Base-by-base conservation (phyloP, 257 asterid genomes). In the Leonotis leonurus region DNA sequence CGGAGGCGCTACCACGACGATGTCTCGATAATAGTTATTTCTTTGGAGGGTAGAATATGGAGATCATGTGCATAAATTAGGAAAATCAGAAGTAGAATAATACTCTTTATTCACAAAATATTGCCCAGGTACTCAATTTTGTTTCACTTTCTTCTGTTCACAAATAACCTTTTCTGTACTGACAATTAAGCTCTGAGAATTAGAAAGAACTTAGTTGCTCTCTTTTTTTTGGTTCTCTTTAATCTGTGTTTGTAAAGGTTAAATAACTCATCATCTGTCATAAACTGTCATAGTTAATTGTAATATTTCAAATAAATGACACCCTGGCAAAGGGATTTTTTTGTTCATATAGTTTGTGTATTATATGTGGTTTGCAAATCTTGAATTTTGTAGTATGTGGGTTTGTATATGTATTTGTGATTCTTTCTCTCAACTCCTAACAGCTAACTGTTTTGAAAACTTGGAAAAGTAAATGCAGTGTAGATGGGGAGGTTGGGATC, bases 41-140 rank as follows among this genome's bases (percentile, higher is more conserved):
- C 99, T 11, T 76, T 92, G 88, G 97, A 92, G 71, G 99, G 99
- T 32, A 84, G 99, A 67, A 92, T 92, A 72, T 92, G 97, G 99
- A 83, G 88, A 80, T 89, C 97, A 30, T 83, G 87, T 81, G 95
- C 88, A 78, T 92, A 80, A 69, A 43, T 67, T 32, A 56, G 62
- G 80, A 50, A 36, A 55, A 65, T 52, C 48, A 14, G 16, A 58
- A 69, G 67, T 55, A 46, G 67, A 69, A 68, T 55, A 72, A 56
- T 54, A 24, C 48, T 51, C 41, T 35, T 54, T 43, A 48, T 71
- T 69, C 25, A 36, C 32, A 61, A n/a, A n/a, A 61, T 54, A 37
- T 21, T 20, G 37, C 27, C 48, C 24, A 50, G 61, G 60, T 40
- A 56, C 71, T 73, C 70, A 76, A 81, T 86, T 84, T 84, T 69